A percentile compares a stretch with the other conserved stretches of the same genome.
Evolutionary conservation across 306 rosid genomes (phyloP).

Genomic region (Rosa chinensis): DNA sequence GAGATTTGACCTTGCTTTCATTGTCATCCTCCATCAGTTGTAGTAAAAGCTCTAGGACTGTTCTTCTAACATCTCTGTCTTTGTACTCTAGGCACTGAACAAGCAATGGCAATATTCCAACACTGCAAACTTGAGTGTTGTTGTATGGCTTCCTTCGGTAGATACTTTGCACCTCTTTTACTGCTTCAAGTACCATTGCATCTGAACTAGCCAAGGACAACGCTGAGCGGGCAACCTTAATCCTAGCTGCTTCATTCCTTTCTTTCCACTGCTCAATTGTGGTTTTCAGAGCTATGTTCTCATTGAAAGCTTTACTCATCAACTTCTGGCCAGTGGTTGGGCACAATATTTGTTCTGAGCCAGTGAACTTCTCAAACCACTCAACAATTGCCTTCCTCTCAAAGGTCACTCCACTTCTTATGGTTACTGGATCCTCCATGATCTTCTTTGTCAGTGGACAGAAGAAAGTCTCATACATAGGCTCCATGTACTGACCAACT

Average conservation of each 20-base stretch:
- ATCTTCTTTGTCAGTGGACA: constrained; percentile 49
- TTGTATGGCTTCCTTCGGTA: constrained; percentile 29
- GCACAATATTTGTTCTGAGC: constrained; percentile 29
- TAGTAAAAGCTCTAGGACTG: constrained; percentile 31
- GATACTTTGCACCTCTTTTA: constrained; percentile 37
- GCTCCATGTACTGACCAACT: constrained; percentile 33
- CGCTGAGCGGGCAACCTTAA: constrained; percentile 38
- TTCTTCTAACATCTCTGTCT: constrained; percentile 34
- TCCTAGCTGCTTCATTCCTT: constrained; percentile 44
- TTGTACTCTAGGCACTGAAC: constrained; percentile 29
- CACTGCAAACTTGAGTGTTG: constrained; percentile 20
- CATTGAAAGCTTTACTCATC: constrained; percentile 23
- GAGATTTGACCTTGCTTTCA: constrained; percentile 34
- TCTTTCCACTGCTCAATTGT: constrained; percentile 48
- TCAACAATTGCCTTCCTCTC: constrained; percentile 41
- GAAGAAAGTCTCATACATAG: constrained; percentile 42
- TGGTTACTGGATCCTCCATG: constrained; percentile 55
- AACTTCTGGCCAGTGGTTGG: constrained; percentile 41
- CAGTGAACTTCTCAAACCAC: constrained; percentile 36
- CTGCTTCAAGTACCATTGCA: constrained; percentile 45
- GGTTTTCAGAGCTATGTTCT: constrained; percentile 41
- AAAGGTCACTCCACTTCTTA: constrained; percentile 40
- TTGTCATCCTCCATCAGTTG: constrained; percentile 35
- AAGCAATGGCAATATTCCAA: constrained; percentile 42
- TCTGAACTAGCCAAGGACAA: constrained; percentile 51